phyloP scores from a whole-genome alignment of 2,329 filamentous ascomycete species.

The Sordariomycetes sp. region DNA sequence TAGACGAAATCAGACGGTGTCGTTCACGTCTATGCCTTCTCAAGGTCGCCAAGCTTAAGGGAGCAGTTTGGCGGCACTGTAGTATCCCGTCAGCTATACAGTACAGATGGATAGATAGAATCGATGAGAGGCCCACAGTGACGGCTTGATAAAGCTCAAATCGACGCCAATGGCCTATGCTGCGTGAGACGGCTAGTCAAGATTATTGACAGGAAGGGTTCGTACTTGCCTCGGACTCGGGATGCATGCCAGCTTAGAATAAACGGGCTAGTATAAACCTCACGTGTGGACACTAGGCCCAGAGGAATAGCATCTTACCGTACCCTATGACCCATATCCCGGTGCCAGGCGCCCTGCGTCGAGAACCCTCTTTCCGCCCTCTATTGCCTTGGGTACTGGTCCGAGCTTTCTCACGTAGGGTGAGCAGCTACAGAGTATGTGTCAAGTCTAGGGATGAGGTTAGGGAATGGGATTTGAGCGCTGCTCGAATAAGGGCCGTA shows the following conservation, averaged over 20 bases:
- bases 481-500: too few species aligned
- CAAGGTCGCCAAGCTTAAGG: conserved; percentile 13
- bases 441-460: too few species aligned
- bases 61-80: conserved; percentile 14
- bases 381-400: too few species aligned
- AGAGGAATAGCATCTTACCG: conserved; percentile 4
- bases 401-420: too few species aligned
- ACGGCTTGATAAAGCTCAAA: conserved; percentile 10
- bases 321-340: conserved; percentile 14
- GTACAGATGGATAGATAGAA: background rate
- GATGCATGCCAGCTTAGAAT: background rate
- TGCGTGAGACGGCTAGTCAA: background rate
- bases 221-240: conserved; percentile 7
- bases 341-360: too few species aligned
- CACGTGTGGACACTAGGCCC: background rate
- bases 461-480: too few species aligned
- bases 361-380: too few species aligned
- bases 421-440: too few species aligned
- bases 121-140: conserved; percentile 12
- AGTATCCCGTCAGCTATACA: background rate
- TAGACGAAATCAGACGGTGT: conserved; percentile 12
- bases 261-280: background rate
- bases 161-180: conserved; percentile 14
- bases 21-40: conserved; percentile 11
- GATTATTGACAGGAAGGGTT: background rate